Percentiles rank a stretch among this genome's conserved stretches.
Evolutionary conservation across 2,329 filamentous ascomycete species (phyloP).

Genomic region (Colletotrichum gigasporum): DNA sequence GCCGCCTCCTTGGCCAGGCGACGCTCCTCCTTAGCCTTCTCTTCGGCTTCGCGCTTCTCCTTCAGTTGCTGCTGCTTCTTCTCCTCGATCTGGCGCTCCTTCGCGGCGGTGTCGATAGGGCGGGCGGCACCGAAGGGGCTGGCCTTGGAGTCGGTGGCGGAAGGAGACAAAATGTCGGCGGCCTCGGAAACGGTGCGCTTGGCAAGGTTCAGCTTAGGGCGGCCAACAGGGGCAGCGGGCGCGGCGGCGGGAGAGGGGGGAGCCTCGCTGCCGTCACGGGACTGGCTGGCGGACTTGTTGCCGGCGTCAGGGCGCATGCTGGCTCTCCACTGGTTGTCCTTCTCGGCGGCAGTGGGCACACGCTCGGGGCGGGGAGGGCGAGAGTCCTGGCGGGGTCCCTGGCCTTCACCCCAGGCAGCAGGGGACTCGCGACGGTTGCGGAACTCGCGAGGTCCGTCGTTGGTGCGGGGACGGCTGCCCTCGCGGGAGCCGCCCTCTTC

Average conservation of each 20-base stretch:
- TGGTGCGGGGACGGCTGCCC: slow-evolving; percentile 60
- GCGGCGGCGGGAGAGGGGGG: slow-evolving; percentile 74
- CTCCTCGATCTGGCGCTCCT: slow-evolving; percentile 91
- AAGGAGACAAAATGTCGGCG: slow-evolving; percentile 58
- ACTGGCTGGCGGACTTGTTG: slow-evolving; percentile 68
- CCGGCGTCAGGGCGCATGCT: slow-evolving; percentile 87
- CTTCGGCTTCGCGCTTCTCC: slow-evolving; percentile 88
- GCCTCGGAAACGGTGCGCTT: slow-evolving; percentile 91
- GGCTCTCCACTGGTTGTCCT: slow-evolving; percentile 91
- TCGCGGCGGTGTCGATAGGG: slow-evolving; percentile 91
- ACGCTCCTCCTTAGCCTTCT: slow-evolving; percentile 83
- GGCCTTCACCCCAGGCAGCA: slow-evolving; percentile 78
- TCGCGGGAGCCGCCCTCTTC: slow-evolving; percentile 64
- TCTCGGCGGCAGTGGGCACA: slow-evolving; percentile 85
- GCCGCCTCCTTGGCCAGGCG: slow-evolving; percentile 72
- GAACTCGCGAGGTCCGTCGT: slow-evolving; percentile 69
- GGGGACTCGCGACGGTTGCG: slow-evolving; percentile 75
- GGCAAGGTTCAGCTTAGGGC: slow-evolving; percentile 86
- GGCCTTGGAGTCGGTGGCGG: slow-evolving; percentile 77
- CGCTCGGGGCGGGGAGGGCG: slow-evolving; percentile 72
- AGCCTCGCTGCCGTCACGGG: slow-evolving; percentile 79
- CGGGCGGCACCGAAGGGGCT: slow-evolving; percentile 94
- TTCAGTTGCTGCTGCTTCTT: slow-evolving; percentile 78
- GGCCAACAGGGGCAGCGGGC: slow-evolving; percentile 62
- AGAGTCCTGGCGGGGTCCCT: slow-evolving; percentile 70